These are phyloP conservation scores for Termitomyces sp. DNA, from an alignment of 768 basidiomycete species.

Conservation along the genomic window DNA sequence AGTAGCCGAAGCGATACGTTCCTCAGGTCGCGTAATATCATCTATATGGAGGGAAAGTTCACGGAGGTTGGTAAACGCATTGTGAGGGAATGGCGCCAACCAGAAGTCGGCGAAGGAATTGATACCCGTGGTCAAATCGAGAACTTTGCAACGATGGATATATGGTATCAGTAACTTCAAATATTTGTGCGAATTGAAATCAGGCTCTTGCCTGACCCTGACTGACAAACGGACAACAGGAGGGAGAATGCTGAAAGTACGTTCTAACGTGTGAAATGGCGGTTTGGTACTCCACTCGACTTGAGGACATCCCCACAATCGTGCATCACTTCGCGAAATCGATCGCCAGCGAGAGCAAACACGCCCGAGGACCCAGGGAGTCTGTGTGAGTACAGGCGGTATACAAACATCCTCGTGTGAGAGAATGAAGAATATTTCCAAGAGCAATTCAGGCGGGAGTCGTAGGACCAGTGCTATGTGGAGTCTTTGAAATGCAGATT, in stretches of 20 bases:
- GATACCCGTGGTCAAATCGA: background rate
- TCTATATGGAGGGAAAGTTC: background rate
- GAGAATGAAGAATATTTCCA: background rate
- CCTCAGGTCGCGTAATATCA: background rate
- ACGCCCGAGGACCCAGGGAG: background rate
- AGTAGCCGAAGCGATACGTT: background rate
- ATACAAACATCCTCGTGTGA: background rate
- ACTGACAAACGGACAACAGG: background rate
- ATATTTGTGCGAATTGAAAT: background rate
- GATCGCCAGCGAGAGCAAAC: background rate
- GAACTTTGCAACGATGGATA: background rate
- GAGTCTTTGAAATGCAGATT: background rate
- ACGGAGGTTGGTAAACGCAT: background rate
- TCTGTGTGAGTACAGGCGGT: background rate
- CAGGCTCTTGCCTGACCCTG: background rate
- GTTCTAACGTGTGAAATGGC: background rate
- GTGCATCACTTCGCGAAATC: background rate
- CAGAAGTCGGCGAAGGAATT: background rate
- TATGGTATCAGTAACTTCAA: background rate
- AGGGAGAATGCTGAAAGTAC: background rate
- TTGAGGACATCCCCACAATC: background rate
- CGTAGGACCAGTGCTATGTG: background rate
- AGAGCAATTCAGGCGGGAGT: background rate
- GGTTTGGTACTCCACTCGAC: background rate
- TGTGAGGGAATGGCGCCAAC: background rate